Evolutionary conservation across 2,329 filamentous ascomycete species (phyloP).

Genomic region (Colletotrichum abscissum): DNA sequence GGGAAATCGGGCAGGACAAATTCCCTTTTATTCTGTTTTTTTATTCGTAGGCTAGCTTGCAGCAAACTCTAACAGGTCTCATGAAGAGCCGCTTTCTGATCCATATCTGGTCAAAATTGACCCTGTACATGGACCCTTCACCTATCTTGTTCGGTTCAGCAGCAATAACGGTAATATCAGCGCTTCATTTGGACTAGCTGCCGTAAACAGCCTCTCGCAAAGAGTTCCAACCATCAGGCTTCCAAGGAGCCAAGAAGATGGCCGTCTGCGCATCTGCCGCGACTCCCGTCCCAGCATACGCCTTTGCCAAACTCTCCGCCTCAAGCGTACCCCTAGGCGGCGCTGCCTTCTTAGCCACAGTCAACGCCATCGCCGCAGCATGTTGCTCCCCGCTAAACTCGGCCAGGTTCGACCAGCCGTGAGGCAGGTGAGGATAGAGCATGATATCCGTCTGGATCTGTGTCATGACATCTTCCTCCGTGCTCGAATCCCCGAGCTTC

Average conservation of each 20-base stretch:
- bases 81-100: not conserved
- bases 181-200: not conserved
- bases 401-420: constrained; percentile 84
- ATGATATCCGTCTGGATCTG: constrained; percentile 83
- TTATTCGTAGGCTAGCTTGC: not conserved
- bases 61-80: not conserved
- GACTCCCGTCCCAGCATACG: constrained; percentile 79
- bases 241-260: constrained; percentile 87
- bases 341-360: constrained; percentile 79
- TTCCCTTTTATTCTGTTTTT: not conserved
- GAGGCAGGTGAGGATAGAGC: constrained; percentile 81
- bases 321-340: constrained; percentile 78
- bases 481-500: constrained; percentile 60
- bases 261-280: constrained; percentile 81
- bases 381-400: constrained; percentile 65
- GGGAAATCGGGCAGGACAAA: not conserved
- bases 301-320: constrained; percentile 76
- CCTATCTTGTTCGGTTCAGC: not conserved
- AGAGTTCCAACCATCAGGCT: constrained; percentile 70
- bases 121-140: not conserved
- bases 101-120: not conserved
- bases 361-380: constrained; percentile 80
- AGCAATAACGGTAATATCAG: not conserved
- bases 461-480: constrained; percentile 63
- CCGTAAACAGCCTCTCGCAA: constrained; percentile 54